These are phyloP conservation scores for Nitzschia sp. DNA, from an alignment of 108 stramenopile species.

Conservation along the genomic window DNA sequence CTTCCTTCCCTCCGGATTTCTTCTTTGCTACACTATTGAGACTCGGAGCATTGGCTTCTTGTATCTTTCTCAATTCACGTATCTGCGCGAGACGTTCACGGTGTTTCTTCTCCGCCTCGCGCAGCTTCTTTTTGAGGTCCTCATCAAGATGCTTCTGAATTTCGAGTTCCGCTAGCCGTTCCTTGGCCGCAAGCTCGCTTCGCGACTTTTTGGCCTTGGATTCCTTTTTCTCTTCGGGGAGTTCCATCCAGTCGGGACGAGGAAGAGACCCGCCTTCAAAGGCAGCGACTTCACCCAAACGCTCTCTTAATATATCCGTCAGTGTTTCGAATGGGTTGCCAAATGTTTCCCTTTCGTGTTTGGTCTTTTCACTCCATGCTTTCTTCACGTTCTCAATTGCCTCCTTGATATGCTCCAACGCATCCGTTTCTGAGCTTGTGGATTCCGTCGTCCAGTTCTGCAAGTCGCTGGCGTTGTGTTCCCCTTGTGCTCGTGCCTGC, in stretches of 20 bases:
- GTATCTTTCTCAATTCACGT: slow-evolving; percentile 22
- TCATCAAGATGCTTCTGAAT: slow-evolving; percentile 4
- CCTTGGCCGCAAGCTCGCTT: slow-evolving; percentile 28
- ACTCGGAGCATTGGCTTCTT: neutral
- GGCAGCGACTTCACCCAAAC: slow-evolving; percentile 17
- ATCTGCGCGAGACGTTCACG: slow-evolving; percentile 24
- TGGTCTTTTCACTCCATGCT: slow-evolving; percentile 40
- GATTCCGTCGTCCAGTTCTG: slow-evolving; percentile 21
- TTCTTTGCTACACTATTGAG: neutral
- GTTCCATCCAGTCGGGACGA: slow-evolving; percentile 40
- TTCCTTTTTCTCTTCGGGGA: slow-evolving; percentile 9
- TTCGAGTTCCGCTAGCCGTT: slow-evolving; percentile 26
- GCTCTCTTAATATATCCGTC: slow-evolving; percentile 16
- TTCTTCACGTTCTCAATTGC: slow-evolving; percentile 41
- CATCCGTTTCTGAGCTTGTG: neutral
- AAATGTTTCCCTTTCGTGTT: slow-evolving; percentile 5
- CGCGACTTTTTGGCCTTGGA: slow-evolving; percentile 11
- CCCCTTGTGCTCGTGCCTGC: slow-evolving; percentile 11
- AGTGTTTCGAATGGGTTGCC: slow-evolving; percentile 38
- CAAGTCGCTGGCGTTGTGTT: slow-evolving; percentile 1
- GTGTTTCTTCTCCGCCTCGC: slow-evolving; percentile 25
- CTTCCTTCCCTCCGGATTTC: slow-evolving; percentile 12
- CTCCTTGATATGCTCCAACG: slow-evolving; percentile 28
- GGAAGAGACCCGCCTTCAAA: slow-evolving; percentile 23
- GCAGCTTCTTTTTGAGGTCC: slow-evolving; percentile 23